Base-by-base conservation (phyloP, 1,284 basidiomycete genomes). In the Marasmius fiardii region DNA sequence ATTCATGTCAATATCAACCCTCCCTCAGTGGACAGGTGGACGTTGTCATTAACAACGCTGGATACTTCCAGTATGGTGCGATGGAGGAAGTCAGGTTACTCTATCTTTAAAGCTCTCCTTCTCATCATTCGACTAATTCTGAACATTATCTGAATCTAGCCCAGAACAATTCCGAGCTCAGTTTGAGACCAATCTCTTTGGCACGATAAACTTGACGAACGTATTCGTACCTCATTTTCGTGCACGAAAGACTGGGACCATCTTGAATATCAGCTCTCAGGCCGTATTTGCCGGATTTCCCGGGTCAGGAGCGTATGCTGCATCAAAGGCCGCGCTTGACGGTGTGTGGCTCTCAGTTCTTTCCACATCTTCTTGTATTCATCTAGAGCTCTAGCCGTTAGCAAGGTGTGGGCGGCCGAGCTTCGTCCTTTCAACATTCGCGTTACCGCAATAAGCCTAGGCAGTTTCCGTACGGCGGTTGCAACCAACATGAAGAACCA, bases 41-140 rank as follows among this genome's bases (percentile, higher is more conserved):
- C 49, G 56, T 56, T 37, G 56, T 63, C 10, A 47, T 63, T 16
- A 64, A 64, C 53, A 64, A 64, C 21, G 63, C 63, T 16, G 60
- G 63, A 6, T 63, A 57, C 28, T 23, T 20, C 60, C 60, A 56
- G 2, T 54, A 53, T 31, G 63, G 62, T 53, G 59, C 61, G n/a
- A n/a, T 1, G 55, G 62, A 21, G 52, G 47, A 52, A 59, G 53
- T n/a, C n/a, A n/a, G n/a, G n/a, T n/a, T n/a, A n/a, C n/a, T 34
- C 58, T 2, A 26, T 12, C n/a, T 24, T n/a, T 8, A 21, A 2
- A 20, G 2, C n/a, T 20, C 44, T 28, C 18, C 8, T 16, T 23
- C 20, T 11, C 26, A n/a, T 6, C 23, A 14, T n/a, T n/a, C n/a
- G n/a, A n/a, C n/a, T n/a, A n/a, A n/a, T n/a, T 16, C 11, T 24